Conservation (phyloP, 164 flowering plant genomes). For the Dillenia turbinata region DNA sequence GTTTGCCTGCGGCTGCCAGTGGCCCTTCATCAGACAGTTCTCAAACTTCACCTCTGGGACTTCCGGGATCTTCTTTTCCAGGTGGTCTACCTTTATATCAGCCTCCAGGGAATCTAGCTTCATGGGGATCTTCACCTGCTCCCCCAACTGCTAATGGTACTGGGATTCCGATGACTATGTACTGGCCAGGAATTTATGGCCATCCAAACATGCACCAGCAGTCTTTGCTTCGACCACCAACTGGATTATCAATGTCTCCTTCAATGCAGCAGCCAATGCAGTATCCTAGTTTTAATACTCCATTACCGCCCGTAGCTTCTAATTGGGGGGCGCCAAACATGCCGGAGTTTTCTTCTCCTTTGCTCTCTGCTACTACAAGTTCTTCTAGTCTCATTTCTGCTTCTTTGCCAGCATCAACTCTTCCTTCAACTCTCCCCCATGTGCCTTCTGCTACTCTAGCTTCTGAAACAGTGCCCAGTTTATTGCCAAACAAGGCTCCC, state of each 20-base stretch:
- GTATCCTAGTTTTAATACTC: constrained; percentile 46
- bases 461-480: constrained; percentile 36
- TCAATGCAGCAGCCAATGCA: constrained; percentile 75
- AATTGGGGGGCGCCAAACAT: constrained; percentile 30
- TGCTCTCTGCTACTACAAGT: constrained; percentile 29
- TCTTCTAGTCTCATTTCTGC: constrained; percentile 31
- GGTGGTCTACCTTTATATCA: constrained; percentile 72
- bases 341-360: constrained; percentile 41
- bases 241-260: constrained; percentile 64
- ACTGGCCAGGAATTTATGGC: constrained; percentile 86
- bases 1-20: constrained; percentile 50
- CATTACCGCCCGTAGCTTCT: constrained; percentile 40
- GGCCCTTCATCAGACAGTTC: constrained; percentile 52
- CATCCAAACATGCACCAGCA: constrained; percentile 64
- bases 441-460: constrained; percentile 33
- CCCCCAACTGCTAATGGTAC: constrained; percentile 56
- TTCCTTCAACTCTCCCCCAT: constrained; percentile 40
- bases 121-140: constrained; percentile 73
- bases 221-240: constrained; percentile 69
- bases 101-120: constrained; percentile 63
- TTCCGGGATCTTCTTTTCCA: constrained; percentile 65
- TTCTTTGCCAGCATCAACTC: constrained; percentile 18
- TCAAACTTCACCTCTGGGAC: constrained; percentile 45
- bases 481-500: constrained; percentile 41
- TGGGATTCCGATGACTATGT: constrained; percentile 81